phyloP scores from a whole-genome alignment of 495 filamentous ascomycete genomes.

The Penicillium salamii region DNA sequence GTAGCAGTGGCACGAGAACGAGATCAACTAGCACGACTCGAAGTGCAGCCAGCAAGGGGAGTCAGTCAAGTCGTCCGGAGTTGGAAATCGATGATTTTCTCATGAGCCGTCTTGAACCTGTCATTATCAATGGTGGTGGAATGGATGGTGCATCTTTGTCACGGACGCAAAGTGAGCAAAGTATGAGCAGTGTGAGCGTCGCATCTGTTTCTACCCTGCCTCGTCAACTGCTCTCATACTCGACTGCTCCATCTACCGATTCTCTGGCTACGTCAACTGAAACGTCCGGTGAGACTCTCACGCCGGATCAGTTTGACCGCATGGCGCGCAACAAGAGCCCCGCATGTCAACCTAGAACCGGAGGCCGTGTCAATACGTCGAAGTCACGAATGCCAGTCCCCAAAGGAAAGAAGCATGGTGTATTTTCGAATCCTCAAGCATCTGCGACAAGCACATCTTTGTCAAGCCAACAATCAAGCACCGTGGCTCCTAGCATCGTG shows the following conservation, averaged over 20 bases:
- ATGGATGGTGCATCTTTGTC: conserved; percentile 47
- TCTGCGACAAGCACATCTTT: conserved; percentile 24
- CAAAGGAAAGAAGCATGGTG: conserved; percentile 8
- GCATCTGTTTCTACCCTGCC: conserved; percentile 37
- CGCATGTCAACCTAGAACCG: not conserved
- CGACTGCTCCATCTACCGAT: conserved; percentile 33
- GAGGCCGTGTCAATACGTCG: not conserved
- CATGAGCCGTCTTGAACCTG: conserved; percentile 76
- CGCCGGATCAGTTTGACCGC: conserved; percentile 8
- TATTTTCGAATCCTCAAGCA: conserved; percentile 26
- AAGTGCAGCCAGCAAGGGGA: conserved; percentile 51
- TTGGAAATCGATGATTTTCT: conserved; percentile 66
- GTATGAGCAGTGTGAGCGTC: conserved; percentile 51
- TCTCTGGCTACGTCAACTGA: conserved; percentile 30
- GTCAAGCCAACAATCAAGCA: conserved; percentile 26
- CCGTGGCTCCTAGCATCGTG: conserved; percentile 13
- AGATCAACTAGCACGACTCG: conserved; percentile 56
- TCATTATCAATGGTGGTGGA: conserved; percentile 78
- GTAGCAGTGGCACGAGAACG: conserved; percentile 40
- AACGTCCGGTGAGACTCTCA: conserved; percentile 12
- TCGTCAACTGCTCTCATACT: conserved; percentile 18
- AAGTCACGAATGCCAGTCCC: conserved; percentile 24
- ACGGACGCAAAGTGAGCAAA: conserved; percentile 64
- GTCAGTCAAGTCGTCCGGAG: conserved; percentile 49
- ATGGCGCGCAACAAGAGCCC: conserved; percentile 7